Evolutionary conservation across 257 asterid genomes (phyloP), one percentile per base, ranked within the genome.

Genomic region (Coffea canephora): DNA sequence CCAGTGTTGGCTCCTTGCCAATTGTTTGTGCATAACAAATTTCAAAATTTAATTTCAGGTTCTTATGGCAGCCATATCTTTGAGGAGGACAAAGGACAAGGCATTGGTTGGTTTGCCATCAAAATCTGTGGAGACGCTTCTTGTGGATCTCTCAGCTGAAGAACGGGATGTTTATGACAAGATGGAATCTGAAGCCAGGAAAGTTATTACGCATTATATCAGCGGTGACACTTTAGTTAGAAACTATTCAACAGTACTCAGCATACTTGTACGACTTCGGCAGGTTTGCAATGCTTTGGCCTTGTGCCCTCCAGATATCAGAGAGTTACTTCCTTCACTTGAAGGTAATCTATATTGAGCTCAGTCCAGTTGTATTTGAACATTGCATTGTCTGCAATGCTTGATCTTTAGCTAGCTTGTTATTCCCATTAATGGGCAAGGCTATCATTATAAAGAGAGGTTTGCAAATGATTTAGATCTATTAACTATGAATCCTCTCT

Each of bases 21-120:
- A 59, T 21, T 23, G 61, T 23, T 69, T 67, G 41, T 54, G 48
- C 43, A 36, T 59, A 54, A 10, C 72, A 46, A 61, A 57, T 74
- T 73, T 74, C 23, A 54, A 25, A 49, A 31, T 45, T 55, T 70
- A 10, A 45, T 61, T 64, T 70, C 87, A 94, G 98, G 97, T 89
- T 74, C 91, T 94, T 36, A 88, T 92, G 94, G 89, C 92, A 73
- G 77, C 93, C 74, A 86, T 94, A 86, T 89, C 94, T 74, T 87
- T 94, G 90, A 91, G 98, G 86, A 89, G 97, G 87, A 94, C 92
- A 57, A 92, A 94, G 80, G 97, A 91, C 21, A 89, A 89, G 85
- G 83, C 81, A 36, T 82, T 91, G 87, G 74, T 82, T 83, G 89
- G 88, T 64, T 86, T 94, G 82, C 97, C 98, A 77, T 43, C 91